A percentile compares a stretch with the other conserved stretches of the same genome.
These are phyloP conservation scores for Haberlea rhodopensis DNA, from an alignment of 257 asterid species.

Conservation along the genomic window DNA sequence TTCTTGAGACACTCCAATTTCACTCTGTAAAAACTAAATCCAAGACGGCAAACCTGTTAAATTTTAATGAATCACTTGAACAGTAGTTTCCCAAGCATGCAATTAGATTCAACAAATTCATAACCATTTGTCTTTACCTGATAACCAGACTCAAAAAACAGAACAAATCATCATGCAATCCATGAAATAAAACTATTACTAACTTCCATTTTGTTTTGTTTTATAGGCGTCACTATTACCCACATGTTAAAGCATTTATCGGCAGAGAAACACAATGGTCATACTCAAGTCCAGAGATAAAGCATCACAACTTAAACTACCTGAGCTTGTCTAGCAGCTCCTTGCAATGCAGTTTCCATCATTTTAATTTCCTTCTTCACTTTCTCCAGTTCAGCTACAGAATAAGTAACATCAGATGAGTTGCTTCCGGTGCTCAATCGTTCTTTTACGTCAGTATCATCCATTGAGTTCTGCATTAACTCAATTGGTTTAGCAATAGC, in stretches of 20 bases:
- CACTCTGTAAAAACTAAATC: not conserved
- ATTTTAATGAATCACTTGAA: slow-evolving; percentile 3
- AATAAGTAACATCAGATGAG: slow-evolving; percentile 36
- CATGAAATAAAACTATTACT: not conserved
- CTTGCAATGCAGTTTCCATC: slow-evolving; percentile 92
- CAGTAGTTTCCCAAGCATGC: slow-evolving; percentile 5
- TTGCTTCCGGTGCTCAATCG: slow-evolving; percentile 40
- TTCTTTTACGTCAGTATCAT: slow-evolving; percentile 42
- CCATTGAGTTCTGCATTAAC: slow-evolving; percentile 30
- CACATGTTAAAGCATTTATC: not conserved
- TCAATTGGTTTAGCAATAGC: slow-evolving; percentile 35
- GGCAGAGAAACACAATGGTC: slow-evolving; percentile 15
- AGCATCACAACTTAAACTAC: slow-evolving; percentile 33
- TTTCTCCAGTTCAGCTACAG: slow-evolving; percentile 66
- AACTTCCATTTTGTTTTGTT: slow-evolving; percentile 9
- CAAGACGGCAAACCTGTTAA: not conserved
- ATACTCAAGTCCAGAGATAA: slow-evolving; percentile 12
- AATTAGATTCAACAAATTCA: not conserved
- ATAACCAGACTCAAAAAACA: not conserved
- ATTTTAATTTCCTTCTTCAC: slow-evolving; percentile 82
- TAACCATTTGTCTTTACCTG: not conserved
- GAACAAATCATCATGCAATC: slow-evolving; percentile 13
- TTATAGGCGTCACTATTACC: slow-evolving; percentile 2
- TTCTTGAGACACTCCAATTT: slow-evolving; percentile 20
- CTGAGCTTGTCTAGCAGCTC: slow-evolving; percentile 99